A percentile compares a stretch with the other conserved stretches of the same genome.
Evolutionary conservation across 73 alveolate genomes (phyloP).

Genomic region (Paramecium caudatum): DNA sequence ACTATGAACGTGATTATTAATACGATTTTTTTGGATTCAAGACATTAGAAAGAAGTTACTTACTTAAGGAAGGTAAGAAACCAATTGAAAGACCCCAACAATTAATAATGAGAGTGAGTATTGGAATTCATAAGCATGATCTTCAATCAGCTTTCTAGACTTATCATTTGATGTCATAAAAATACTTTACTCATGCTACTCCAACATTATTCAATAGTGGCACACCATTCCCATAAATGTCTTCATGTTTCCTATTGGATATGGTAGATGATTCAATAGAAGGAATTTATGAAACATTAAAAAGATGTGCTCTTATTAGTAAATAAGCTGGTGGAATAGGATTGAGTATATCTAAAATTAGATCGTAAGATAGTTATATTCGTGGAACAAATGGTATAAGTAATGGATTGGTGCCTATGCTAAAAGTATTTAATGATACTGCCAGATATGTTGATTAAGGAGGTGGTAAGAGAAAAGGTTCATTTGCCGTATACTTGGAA

Average conservation of each 20-base stretch:
- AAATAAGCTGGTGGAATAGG: slow-evolving; percentile 98
- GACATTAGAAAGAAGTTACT: slow-evolving; percentile 95
- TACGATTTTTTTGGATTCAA: slow-evolving; percentile 98
- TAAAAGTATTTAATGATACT: slow-evolving; percentile 96
- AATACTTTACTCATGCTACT: slow-evolving; percentile 96
- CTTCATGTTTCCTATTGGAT: slow-evolving; percentile 88
- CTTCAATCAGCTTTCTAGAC: slow-evolving; percentile 86
- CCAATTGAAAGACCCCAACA: slow-evolving; percentile 93
- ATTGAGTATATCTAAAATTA: slow-evolving; percentile 89
- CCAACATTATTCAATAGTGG: slow-evolving; percentile 98
- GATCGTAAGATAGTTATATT: slow-evolving; percentile 93
- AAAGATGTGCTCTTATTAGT: slow-evolving; percentile 92
- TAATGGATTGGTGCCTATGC: slow-evolving; percentile 98
- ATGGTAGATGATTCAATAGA: slow-evolving; percentile 94
- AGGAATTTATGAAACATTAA: slow-evolving; percentile 92
- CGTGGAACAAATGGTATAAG: slow-evolving; percentile 96
- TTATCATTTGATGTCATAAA: slow-evolving; percentile 88
- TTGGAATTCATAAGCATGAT: slow-evolving; percentile 90
- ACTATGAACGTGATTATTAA: slow-evolving; percentile 88
- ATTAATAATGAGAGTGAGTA: slow-evolving; percentile 90
- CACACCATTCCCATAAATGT: slow-evolving; percentile 95
- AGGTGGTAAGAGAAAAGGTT: slow-evolving; percentile 98
- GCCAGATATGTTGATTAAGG: slow-evolving; percentile 98
- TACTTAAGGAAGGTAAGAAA: slow-evolving; percentile 83
- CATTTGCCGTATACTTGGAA: slow-evolving; percentile 97